phyloP scores from a whole-genome alignment of 257 asterid species.

The Gentiana macrophylla region DNA sequence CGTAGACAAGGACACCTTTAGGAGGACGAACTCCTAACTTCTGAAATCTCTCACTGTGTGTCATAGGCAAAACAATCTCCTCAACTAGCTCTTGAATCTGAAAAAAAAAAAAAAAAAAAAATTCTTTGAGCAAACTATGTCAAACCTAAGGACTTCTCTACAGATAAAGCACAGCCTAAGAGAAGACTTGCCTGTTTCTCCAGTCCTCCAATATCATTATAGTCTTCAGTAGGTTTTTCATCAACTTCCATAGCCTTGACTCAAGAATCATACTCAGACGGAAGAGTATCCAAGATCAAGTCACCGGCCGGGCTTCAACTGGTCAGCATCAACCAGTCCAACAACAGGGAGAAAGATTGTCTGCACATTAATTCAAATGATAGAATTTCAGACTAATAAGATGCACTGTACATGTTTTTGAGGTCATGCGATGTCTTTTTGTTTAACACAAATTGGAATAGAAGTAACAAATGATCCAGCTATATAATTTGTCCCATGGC shows the following conservation, averaged over 20 bases:
- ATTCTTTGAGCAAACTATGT: background rate
- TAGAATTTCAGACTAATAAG: constrained; percentile 1
- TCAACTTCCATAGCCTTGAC: constrained; percentile 98
- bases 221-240: constrained; percentile 96
- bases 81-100: constrained; percentile 87
- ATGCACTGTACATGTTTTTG: background rate
- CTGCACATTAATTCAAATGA: constrained; percentile 29
- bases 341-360: constrained; percentile 90
- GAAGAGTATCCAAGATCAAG: constrained; percentile 85
- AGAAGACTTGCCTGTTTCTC: constrained; percentile 63
- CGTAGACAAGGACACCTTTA: constrained; percentile 69
- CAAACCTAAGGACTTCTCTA: background rate
- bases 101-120: background rate
- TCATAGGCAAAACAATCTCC: constrained; percentile 80
- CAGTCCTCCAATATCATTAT: constrained; percentile 88
- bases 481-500: no score
- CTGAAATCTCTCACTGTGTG: constrained; percentile 70
- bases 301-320: constrained; percentile 89
- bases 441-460: no score
- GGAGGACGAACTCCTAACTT: constrained; percentile 76
- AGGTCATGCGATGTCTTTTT: background rate
- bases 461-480: no score
- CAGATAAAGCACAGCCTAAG: background rate
- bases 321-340: constrained; percentile 92
- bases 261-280: constrained; percentile 95